Conservation (phyloP, 148 eudicot species). For the Diospyros kaki region DNA sequence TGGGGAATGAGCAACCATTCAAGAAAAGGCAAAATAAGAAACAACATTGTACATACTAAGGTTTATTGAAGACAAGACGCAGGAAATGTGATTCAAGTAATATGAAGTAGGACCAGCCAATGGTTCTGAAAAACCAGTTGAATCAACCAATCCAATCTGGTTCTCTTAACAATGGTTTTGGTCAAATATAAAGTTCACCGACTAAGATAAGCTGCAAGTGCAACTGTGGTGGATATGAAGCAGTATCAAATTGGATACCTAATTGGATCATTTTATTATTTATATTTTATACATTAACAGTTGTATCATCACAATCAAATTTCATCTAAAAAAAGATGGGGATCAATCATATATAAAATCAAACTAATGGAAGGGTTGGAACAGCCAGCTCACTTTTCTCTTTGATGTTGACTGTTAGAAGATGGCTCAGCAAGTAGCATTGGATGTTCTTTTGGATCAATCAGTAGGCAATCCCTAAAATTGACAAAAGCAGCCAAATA, state of each 20-base stretch:
- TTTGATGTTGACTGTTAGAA: slow-evolving; percentile 73
- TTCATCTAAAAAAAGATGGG: too few species aligned
- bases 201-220: neutral
- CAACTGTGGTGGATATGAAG: neutral
- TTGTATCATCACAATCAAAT: neutral
- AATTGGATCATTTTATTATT: neutral
- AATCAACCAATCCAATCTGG: too few species aligned
- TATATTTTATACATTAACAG: neutral
- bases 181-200: too few species aligned
- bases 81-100: too few species aligned
- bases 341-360: neutral
- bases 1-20: too few species aligned
- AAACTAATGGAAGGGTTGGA: slow-evolving; percentile 1
- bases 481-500: neutral
- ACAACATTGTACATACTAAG: too few species aligned
- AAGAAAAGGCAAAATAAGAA: too few species aligned
- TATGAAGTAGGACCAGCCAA: too few species aligned
- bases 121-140: too few species aligned
- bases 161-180: too few species aligned
- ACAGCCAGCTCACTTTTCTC: slow-evolving; percentile 73
- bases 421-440: slow-evolving; percentile 96
- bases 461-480: slow-evolving; percentile 80
- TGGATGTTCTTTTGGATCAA: slow-evolving; percentile 97
- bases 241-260: neutral
- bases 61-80: too few species aligned